Evolutionary conservation across 2,329 filamentous ascomycete genomes (phyloP).

Genomic region (Elsinoe perseae): DNA sequence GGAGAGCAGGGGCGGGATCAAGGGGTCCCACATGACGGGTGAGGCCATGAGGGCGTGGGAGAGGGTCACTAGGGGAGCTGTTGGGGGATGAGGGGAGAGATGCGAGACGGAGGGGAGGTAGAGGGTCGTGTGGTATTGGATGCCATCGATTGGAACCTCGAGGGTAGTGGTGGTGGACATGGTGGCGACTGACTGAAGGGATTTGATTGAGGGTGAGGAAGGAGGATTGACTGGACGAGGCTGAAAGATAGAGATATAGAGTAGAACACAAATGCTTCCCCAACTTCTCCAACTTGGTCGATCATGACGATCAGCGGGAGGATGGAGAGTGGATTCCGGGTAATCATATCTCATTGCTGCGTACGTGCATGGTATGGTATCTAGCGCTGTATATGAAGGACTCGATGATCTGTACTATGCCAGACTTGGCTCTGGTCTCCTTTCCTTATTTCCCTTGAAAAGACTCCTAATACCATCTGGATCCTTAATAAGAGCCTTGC

Average conservation of each 20-base stretch:
- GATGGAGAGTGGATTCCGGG: not conserved
- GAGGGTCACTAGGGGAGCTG: constrained; percentile 21
- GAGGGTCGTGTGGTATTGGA: constrained; percentile 24
- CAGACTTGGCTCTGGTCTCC: constrained; percentile 13
- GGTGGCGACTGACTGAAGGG: not conserved
- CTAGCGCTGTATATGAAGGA: not conserved
- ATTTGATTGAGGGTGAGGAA: not conserved
- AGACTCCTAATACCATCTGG: constrained; percentile 36
- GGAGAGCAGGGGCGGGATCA: constrained; percentile 20
- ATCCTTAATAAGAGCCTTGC: constrained; percentile 32
- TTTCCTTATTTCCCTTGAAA: constrained; percentile 27
- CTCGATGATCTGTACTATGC: not conserved
- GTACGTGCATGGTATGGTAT: constrained; percentile 3
- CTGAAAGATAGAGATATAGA: too few species aligned
- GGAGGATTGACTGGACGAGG: not conserved
- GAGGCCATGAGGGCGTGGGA: constrained; percentile 27
- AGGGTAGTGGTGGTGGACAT: constrained; percentile 17
- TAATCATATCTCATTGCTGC: not conserved
- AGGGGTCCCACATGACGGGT: constrained; percentile 25
- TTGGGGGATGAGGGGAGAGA: constrained; percentile 18
- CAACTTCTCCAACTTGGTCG: constrained; percentile 1
- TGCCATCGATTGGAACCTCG: constrained; percentile 17
- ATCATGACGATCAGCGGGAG: constrained; percentile 1
- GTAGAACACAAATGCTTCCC: not conserved
- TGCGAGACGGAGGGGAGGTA: constrained; percentile 17